These are phyloP conservation scores for Exserohilum turcica DNA, from an alignment of 2,329 filamentous ascomycete genomes.

Conservation along the genomic window DNA sequence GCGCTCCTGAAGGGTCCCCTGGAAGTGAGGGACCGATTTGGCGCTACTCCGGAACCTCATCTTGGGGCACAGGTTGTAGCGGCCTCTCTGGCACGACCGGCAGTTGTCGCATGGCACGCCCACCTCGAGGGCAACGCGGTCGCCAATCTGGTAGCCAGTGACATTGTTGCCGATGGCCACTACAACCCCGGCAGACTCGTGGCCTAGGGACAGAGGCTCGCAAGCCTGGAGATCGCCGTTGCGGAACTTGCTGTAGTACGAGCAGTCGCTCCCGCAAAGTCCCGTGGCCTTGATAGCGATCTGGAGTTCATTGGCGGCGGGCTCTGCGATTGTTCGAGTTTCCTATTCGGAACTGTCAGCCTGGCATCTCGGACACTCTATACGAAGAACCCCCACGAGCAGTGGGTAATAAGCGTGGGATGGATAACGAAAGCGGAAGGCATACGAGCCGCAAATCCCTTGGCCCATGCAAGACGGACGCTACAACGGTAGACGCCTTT, in stretches of 20 bases:
- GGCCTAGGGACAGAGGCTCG: constrained; percentile 64
- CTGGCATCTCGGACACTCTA: constrained; percentile 19
- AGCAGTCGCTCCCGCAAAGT: constrained; percentile 72
- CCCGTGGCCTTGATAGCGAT: constrained; percentile 69
- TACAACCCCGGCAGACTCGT: constrained; percentile 50
- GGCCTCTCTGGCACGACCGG: constrained; percentile 49
- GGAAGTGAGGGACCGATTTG: constrained; percentile 51
- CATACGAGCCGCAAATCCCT: constrained; percentile 51
- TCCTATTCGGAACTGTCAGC: constrained; percentile 53
- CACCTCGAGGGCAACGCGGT: constrained; percentile 50
- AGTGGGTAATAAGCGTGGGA: constrained; percentile 37
- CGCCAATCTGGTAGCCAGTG: constrained; percentile 47
- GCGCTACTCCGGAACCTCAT: constrained; percentile 53
- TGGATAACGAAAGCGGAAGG: constrained; percentile 39
- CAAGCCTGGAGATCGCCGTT: constrained; percentile 72
- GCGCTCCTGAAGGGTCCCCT: constrained; percentile 52
- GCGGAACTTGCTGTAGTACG: constrained; percentile 74
- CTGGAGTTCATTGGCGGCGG: constrained; percentile 64
- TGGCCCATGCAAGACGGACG: constrained; percentile 51
- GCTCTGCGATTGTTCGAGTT: constrained; percentile 60
- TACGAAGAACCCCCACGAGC: constrained; percentile 39
- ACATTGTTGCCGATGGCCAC: constrained; percentile 47
- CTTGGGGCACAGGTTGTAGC: constrained; percentile 51
- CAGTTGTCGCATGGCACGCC: constrained; percentile 51
- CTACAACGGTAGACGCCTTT: constrained; percentile 46